Evolutionary conservation across 768 basidiomycete species (phyloP), one percentile per base, ranked within the genome.

Genomic region (Tulasnella sp.): DNA sequence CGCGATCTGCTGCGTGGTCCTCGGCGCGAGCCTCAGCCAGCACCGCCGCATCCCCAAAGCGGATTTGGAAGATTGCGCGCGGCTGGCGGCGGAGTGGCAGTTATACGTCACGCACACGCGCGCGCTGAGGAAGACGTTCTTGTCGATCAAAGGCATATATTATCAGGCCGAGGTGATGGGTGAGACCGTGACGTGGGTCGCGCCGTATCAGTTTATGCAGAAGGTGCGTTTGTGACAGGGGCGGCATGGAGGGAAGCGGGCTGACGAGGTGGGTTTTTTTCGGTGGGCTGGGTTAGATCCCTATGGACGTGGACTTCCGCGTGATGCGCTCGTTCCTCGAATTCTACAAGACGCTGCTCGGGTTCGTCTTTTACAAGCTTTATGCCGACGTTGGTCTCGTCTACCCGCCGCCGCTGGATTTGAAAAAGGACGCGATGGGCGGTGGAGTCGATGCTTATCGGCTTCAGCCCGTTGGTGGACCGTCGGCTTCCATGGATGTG

Each of bases 281-380:
- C 76, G 72, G 14, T 37, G 37, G 58, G 81, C 31, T 82, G 44
- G 41, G 31, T 0, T 82, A 98, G 96, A 92, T 98, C 81, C 98
- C 98, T 9, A 86, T 92, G 48, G 97, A 99, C 84, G 97, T 99
- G 79, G 98, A 99, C 85, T 93, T 98, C 84, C 94, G 98, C 64
- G 98, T 99, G 75, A 96, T 99, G 93, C 87, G 98, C 81, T 99
- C 98, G 9, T 99, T 99, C 88, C 88, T 99, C 84, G 98, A 99
- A 86, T 90, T 99, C 14, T 99, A 99, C 86, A 96, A 99, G 86
- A 99, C 97, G 1, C 88, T 98, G 12, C 91, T 99, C 41, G 96
- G 95, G 8, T 99, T 99, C 84, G 93, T 96, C 31, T 92, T 98
- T 85, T 99, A 96, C 90, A 98, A 97, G 87, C 91, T 99, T n/a